Evolutionary conservation across 176 grass and related monocot genomes (phyloP), one percentile per base, ranked within the genome.

Genomic region (Carex myosuroides): DNA sequence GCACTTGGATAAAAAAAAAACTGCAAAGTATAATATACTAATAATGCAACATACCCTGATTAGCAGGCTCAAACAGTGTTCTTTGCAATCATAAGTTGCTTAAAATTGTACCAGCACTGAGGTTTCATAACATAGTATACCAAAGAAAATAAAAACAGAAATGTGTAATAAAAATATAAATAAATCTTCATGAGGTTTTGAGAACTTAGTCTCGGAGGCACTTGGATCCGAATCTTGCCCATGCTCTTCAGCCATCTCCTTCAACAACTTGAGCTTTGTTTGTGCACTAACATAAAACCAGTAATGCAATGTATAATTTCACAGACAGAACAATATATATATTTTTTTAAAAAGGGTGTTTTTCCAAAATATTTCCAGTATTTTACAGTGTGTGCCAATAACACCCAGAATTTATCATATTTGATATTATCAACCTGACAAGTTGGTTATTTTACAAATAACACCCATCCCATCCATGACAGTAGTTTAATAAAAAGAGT

Each of bases 201-300:
- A 82, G 85, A 85, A 95, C 74, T 98, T 93, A 0, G 86, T 87
- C 57, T 98, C 93, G 52, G 96, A 89, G 70, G 79, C 88, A 71
- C 88, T 90, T 85, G 96, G 93, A 87, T 98, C 91, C 96, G 93
- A 98, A 89, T 98, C 92, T 83, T 95, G 64, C 59, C 90, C 93
- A 83, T 98, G 93, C 84, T 98, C 93, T 86, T 98, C 93, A 53
- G 96, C 96, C 6, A 98, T 98, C 85, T 98, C 96, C 81, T 98
- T 98, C 54, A 98, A 84, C 30, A 98, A 89, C 65, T 93, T 98
- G 81, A 98, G 70, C 80, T 98, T 98, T 86, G 71, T 50, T 67
- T 98, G 93, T 98, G 88, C 79, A 95, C 5, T 53, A 53, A 82
- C 18, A 66, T 4, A 32, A 82, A 64, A 53, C 37, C 63, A 82